A percentile compares a stretch with the other conserved stretches of the same genome.
These are phyloP conservation scores for Claviceps fusiformis DNA, from an alignment of 2,329 filamentous ascomycete species.

Conservation along the genomic window DNA sequence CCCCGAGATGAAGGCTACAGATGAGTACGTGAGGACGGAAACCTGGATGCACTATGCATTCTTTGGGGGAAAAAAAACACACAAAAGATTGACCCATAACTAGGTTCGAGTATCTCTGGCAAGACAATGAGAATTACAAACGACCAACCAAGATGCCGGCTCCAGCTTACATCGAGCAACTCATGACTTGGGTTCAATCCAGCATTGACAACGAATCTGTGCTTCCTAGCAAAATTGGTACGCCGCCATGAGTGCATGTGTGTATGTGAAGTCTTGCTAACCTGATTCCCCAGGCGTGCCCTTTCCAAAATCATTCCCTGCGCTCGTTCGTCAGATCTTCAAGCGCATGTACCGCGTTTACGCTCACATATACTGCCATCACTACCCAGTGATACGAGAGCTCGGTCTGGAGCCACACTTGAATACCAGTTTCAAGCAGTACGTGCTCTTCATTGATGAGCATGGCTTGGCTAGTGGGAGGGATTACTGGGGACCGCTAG, in stretches of 20 bases:
- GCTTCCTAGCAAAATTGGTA: constrained; percentile 86
- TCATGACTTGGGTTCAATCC: constrained; percentile 93
- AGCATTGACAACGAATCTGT: constrained; percentile 93
- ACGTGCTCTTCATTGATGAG: constrained; percentile 96
- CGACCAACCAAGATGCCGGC: constrained; percentile 96
- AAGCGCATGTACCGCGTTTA: constrained; percentile 98
- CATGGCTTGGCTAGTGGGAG: constrained; percentile 83
- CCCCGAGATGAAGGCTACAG: constrained; percentile 99
- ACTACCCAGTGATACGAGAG: constrained; percentile 93
- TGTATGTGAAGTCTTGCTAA: neutral
- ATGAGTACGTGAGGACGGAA: constrained; percentile 53
- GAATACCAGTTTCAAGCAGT: constrained; percentile 99
- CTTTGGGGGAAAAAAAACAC: neutral
- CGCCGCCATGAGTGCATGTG: constrained; percentile 7
- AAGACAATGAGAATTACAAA: constrained; percentile 88
- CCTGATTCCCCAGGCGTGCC: constrained; percentile 51
- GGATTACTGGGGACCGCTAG: constrained; percentile 93
- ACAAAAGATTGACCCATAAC: neutral
- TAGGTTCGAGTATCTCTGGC: constrained; percentile 98
- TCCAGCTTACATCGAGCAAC: constrained; percentile 91
- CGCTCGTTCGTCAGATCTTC: constrained; percentile 88
- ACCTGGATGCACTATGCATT: neutral
- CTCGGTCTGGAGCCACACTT: constrained; percentile 91
- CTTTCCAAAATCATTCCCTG: constrained; percentile 84
- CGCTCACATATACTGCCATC: constrained; percentile 98